Evolutionary conservation across 345 rosid genomes (phyloP).

Genomic region (Rhodomyrtus tomentosa): DNA sequence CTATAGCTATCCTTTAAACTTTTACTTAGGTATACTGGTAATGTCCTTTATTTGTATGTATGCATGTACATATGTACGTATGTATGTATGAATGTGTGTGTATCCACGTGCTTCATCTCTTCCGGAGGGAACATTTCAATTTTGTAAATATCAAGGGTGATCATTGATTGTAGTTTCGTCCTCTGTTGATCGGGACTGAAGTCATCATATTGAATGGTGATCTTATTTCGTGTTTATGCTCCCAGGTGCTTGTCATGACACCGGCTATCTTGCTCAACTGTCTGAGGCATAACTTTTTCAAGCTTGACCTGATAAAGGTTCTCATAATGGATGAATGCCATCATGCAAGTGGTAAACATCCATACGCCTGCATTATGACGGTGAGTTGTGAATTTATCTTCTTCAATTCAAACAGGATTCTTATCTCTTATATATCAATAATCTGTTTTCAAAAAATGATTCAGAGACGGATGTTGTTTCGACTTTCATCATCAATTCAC

Average conservation of each 20-base stretch:
- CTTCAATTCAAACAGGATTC: neutral
- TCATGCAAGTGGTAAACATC: conserved; percentile 58
- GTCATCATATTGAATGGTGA: neutral
- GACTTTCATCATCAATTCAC: neutral
- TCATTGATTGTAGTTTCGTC: neutral
- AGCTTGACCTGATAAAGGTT: conserved; percentile 51
- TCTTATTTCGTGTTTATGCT: neutral
- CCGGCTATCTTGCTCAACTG: conserved; percentile 67
- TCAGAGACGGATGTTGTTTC: neutral
- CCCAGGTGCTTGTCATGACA: conserved; percentile 92
- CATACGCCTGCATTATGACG: conserved; percentile 73
- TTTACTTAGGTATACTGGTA: neutral
- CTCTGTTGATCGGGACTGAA: neutral
- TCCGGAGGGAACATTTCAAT: neutral
- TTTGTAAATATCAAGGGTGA: neutral
- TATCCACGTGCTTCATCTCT: neutral
- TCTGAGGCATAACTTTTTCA: conserved; percentile 58
- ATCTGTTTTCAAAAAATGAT: neutral
- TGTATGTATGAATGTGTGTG: neutral
- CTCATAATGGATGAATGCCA: conserved; percentile 91
- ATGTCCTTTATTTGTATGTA: neutral
- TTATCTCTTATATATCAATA: neutral
- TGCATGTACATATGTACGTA: neutral
- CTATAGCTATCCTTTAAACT: neutral
- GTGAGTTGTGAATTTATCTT: conserved; percentile 33